These are phyloP conservation scores for Camelina sativa DNA, from an alignment of 345 rosid genomes.

Conservation along the genomic window DNA sequence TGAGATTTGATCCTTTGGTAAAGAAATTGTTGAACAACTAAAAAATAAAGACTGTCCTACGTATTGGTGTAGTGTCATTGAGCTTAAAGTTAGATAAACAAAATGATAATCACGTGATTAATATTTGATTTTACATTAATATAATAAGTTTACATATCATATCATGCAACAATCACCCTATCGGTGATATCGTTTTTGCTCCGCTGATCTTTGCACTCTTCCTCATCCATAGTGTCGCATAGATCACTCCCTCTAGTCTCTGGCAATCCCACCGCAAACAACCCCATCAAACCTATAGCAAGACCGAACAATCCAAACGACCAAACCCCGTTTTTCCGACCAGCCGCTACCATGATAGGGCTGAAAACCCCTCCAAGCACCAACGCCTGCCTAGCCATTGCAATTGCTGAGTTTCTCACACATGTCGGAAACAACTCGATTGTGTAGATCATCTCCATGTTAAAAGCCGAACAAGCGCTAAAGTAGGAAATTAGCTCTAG, in stretches of 20 bases:
- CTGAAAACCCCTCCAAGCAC: conserved; percentile 63
- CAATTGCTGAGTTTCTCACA: conserved; percentile 66
- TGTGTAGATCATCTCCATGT: conserved; percentile 52
- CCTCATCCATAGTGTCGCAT: conserved; percentile 68
- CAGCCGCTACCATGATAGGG: conserved; percentile 63
- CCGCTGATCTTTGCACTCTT: conserved; percentile 49
- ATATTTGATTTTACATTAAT: background rate
- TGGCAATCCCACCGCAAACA: conserved; percentile 57
- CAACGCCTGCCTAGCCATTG: conserved; percentile 66
- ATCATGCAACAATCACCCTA: conserved; percentile 27
- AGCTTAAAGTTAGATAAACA: conserved; percentile 3
- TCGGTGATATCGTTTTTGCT: background rate
- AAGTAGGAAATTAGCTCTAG: conserved; percentile 65
- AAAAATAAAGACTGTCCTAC: background rate
- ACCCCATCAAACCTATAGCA: conserved; percentile 57
- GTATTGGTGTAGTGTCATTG: background rate
- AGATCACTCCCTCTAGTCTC: conserved; percentile 62
- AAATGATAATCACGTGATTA: background rate
- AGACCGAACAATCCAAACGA: conserved; percentile 67
- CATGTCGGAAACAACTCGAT: conserved; percentile 68
- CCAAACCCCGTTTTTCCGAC: conserved; percentile 48
- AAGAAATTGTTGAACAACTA: background rate
- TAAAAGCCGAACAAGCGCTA: conserved; percentile 57
- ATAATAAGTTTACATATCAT: background rate
- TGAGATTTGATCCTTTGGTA: background rate